Conservation (phyloP, 805 yeast species). For the Pichia phayaonensis region DNA sequence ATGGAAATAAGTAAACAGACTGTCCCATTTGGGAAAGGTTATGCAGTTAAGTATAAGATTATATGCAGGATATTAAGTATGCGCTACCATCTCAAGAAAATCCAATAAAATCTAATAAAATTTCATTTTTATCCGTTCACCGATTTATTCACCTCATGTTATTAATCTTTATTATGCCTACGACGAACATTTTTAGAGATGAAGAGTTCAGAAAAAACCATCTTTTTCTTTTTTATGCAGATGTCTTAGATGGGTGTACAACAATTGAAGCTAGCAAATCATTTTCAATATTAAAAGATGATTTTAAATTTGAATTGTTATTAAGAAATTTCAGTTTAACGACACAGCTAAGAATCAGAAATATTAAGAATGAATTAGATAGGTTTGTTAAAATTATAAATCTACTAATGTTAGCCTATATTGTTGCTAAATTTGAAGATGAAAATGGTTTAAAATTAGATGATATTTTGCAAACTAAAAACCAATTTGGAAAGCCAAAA, state of each 20-base stretch:
- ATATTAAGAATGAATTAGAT: slow-evolving; percentile 30
- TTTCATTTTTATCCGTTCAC: too few species aligned
- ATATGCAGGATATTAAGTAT: too few species aligned
- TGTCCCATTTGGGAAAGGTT: too few species aligned
- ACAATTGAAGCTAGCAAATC: background rate
- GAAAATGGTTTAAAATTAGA: slow-evolving; percentile 21
- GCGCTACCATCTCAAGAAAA: too few species aligned
- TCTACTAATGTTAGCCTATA: slow-evolving; percentile 36
- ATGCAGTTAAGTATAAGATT: too few species aligned
- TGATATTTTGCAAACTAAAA: slow-evolving; percentile 14
- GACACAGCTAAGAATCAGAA: slow-evolving; percentile 35
- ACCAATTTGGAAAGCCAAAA: slow-evolving; percentile 50
- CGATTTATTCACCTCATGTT: too few species aligned
- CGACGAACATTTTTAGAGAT: background rate
- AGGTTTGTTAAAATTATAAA: slow-evolving; percentile 36
- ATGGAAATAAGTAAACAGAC: too few species aligned
- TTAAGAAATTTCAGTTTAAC: slow-evolving; percentile 19
- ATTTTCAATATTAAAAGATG: slow-evolving; percentile 10
- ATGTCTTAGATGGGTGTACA: background rate
- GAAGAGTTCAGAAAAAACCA: background rate
- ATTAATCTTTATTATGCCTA: background rate
- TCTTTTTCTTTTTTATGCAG: slow-evolving; percentile 3
- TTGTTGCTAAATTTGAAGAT: slow-evolving; percentile 30
- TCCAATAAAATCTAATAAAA: too few species aligned
- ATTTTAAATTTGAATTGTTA: slow-evolving; percentile 13